Conservation (phyloP, 1,139 yeast species). For the Yamadazyma sp. region DNA sequence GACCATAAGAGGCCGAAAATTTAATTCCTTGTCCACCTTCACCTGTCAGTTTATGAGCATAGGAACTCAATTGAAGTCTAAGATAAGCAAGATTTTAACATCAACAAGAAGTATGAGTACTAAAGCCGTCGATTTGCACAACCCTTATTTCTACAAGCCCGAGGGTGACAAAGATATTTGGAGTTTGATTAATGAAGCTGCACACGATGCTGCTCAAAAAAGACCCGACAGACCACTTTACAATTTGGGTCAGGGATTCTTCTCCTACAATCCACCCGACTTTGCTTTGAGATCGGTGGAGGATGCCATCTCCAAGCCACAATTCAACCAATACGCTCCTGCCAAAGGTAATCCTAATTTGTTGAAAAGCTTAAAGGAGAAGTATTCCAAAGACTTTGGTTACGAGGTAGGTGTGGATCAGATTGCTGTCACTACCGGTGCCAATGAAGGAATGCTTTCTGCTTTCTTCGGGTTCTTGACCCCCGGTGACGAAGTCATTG, state of each 20-base stretch:
- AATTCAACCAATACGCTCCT: slow-evolving; percentile 87
- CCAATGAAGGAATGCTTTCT: slow-evolving; percentile 90
- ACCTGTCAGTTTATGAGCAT: neutral
- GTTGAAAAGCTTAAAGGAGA: slow-evolving; percentile 62
- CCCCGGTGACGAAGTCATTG: slow-evolving; percentile 92
- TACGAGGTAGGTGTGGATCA: slow-evolving; percentile 62
- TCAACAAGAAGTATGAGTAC: slow-evolving; percentile 7
- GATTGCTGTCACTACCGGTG: slow-evolving; percentile 88
- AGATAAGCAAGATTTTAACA: neutral
- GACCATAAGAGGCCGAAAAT: neutral
- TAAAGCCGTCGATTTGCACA: slow-evolving; percentile 33
- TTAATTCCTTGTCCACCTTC: neutral
- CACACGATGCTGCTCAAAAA: slow-evolving; percentile 54
- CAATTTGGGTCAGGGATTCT: slow-evolving; percentile 95
- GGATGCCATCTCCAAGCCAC: slow-evolving; percentile 67
- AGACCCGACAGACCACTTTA: slow-evolving; percentile 70
- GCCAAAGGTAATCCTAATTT: slow-evolving; percentile 84
- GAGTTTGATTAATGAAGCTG: slow-evolving; percentile 94
- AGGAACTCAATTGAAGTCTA: neutral
- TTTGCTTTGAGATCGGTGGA: slow-evolving; percentile 86
- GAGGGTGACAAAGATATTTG: slow-evolving; percentile 82
- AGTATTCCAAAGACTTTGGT: slow-evolving; percentile 67
- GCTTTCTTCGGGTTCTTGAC: slow-evolving; percentile 82
- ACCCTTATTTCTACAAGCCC: slow-evolving; percentile 58
- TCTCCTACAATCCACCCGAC: slow-evolving; percentile 90